Evolutionary conservation across 176 grass and related monocot genomes (phyloP), one percentile per base, ranked within the genome.

Genomic region (Oryza glaberrima): DNA sequence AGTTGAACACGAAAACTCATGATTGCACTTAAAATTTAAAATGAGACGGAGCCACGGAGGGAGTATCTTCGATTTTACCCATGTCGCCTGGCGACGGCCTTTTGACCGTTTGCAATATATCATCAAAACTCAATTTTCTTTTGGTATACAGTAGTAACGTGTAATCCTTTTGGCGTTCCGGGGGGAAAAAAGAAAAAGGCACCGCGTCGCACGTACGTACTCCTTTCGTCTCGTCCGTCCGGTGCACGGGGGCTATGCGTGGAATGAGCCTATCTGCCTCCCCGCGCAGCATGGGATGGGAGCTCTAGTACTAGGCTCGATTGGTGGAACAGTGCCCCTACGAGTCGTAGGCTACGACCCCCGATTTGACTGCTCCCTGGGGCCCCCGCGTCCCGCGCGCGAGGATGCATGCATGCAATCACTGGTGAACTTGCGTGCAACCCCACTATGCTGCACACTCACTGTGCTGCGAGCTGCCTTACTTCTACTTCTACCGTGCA

Each of bases 401-500:
- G 2, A 56, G 45, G 22, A 5, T 4, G 11, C 23, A 30, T 11
- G 76, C 56, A 40, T 6, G 46, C 35, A 48, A 10, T 69, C 58
- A 43, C 30, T 26, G 84, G 58, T 20, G 65, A 38, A 82, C 75
- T 6, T 54, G 65, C 46, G 23, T 72, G 68, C 49, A 70, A 30
- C 78, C 78, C 66, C 36, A 54, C 65, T 65, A 35, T 52, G 70
- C 69, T 44, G 45, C 16, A 52, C 77, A 86, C 69, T 22, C 11
- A 6, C 34, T 16, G 75, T 20, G 19, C 52, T 26, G 67, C 20
- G 32, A 66, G n/a, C 48, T 51, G 38, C 38, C 38, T 6, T 6
- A 51, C 48, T 51, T 15, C 48, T 51, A 51, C 48, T 7, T 13
- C 0, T 48, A 58, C 52, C 16, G 20, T 20, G 6, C 52, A 20